Conservation (phyloP, 2,329 filamentous ascomycete genomes). For the Scytalidium sp. region DNA sequence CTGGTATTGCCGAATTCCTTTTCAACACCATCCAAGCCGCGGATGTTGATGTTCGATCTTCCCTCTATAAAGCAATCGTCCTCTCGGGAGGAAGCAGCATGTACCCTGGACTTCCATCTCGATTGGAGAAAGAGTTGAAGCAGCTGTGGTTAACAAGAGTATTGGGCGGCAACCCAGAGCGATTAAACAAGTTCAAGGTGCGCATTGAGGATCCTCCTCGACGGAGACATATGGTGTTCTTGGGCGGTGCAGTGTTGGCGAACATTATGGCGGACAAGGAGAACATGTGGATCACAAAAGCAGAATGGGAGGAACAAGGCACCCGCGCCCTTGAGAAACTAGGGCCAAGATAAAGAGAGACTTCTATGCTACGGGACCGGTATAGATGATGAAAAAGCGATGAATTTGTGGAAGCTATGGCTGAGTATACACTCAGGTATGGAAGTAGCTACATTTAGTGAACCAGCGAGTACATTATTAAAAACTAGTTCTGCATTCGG, state of each 20-base stretch:
- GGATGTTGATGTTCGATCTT: conserved; percentile 90
- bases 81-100: conserved; percentile 96
- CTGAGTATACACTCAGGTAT: too few relatives aligned
- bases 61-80: conserved; percentile 95
- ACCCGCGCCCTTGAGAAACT: conserved; percentile 83
- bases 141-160: conserved; percentile 96
- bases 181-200: conserved; percentile 98
- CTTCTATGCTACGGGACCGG: too few relatives aligned
- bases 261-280: conserved; percentile 99
- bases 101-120: conserved; percentile 93
- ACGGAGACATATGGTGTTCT: conserved; percentile 98
- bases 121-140: conserved; percentile 97
- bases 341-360: conserved; percentile 73
- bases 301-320: conserved; percentile 96
- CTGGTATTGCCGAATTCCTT: conserved; percentile 92
- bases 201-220: conserved; percentile 96
- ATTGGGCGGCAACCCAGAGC: conserved; percentile 85
- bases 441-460: too few relatives aligned
- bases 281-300: conserved; percentile 97
- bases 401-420: too few relatives aligned
- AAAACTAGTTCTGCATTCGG: too few relatives aligned
- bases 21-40: conserved; percentile 98
- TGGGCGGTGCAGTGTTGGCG: conserved; percentile 92
- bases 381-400: too few relatives aligned
- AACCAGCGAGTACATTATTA: too few relatives aligned